phyloP scores from a whole-genome alignment of 768 basidiomycete species.

The Lactifluus hygrophoroides region DNA sequence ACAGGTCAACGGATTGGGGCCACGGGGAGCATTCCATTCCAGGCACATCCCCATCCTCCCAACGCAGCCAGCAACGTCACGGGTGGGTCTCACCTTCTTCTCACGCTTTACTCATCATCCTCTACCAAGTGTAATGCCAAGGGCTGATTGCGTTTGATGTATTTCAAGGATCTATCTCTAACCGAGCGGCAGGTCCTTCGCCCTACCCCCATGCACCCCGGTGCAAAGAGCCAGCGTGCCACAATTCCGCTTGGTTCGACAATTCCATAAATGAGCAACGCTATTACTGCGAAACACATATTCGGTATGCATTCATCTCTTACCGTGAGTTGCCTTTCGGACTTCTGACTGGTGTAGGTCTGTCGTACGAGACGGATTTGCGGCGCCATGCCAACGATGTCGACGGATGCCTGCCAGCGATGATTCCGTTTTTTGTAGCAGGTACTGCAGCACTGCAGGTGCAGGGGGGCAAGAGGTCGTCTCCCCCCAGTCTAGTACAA shows the following conservation, averaged over 20 bases:
- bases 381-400: not conserved
- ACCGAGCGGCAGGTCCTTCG: not conserved
- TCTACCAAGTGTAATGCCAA: not conserved
- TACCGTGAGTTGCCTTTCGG: not conserved
- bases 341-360: not conserved
- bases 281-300: not conserved
- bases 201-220: not conserved
- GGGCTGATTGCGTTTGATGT: not conserved
- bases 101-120: not conserved
- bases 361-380: not conserved
- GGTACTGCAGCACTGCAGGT: not conserved
- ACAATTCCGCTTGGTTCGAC: not conserved
- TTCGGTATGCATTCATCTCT: not conserved
- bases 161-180: not conserved
- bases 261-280: not conserved
- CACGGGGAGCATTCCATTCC: too few relatives aligned
- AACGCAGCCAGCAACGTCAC: not conserved
- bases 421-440: constrained; percentile 1
- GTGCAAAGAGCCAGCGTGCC: not conserved
- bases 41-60: too few relatives aligned
- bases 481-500: not conserved
- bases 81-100: not conserved
- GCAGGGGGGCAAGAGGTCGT: not conserved
- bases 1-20: too few relatives aligned
- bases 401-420: not conserved